Evolutionary conservation across 495 filamentous ascomycete species (phyloP), one percentile per base, ranked within the genome.

Genomic region (Hypoxylon crocopeplum): DNA sequence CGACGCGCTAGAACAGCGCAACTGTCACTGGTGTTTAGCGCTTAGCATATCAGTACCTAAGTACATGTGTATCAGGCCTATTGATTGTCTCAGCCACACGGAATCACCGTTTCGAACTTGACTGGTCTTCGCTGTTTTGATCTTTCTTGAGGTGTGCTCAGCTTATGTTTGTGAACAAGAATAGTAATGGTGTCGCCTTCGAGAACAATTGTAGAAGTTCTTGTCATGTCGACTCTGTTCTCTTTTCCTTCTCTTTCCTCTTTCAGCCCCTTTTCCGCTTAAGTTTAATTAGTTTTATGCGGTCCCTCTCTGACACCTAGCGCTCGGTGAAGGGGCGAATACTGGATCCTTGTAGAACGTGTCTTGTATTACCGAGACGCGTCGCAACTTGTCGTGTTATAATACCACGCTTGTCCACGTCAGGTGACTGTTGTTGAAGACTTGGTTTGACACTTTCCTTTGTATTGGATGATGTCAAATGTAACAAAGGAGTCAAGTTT

Each of bases 281-380:
- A 27, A 62, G 55, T 64, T 64, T 49, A 64, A 64, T 64, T 64
- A 64, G 39, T 36, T 53, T 64, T 40, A 64, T 64, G 61, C 61
- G 38, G 30, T 49, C 19, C 42, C 37, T 40, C 50, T 52, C 29
- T 46, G 6, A 60, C 19, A 36, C 36, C 38, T 48, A 29, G 39
- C 40, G 45, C 49, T 57, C 41, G 48, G 59, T 53, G 48, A 63
- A 39, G 34, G 34, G 48, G 24, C 19, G 20, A 49, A 30, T 34
- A 46, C 29, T 48, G 41, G 48, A 63, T 63, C 59, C 53, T 53
- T 57, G 59, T 54, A 48, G 37, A 58, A 57, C 53, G 54, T 57
- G 53, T 51, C 58, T 58, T 52, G 53, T 58, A 58, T 56, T 47
- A 20, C 48, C 48, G 48, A 42, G 41, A 58, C 59, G 59, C 59